A percentile compares a stretch with the other conserved stretches of the same genome.
phyloP scores from a whole-genome alignment of 2,329 filamentous ascomycete species.

The Neopestalotiopsis rosae region DNA sequence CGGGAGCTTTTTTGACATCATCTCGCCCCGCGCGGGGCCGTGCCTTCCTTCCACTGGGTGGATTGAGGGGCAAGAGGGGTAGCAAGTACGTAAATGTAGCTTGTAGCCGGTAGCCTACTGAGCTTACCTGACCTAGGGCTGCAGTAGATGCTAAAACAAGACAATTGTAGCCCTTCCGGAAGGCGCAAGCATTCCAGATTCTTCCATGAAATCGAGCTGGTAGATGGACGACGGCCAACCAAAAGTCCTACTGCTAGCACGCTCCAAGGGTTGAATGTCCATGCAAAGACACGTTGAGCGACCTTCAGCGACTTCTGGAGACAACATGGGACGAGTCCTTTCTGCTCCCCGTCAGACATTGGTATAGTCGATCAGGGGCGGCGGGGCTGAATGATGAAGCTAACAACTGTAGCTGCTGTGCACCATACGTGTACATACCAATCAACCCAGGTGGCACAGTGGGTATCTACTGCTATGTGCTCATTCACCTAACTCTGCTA shows the following conservation, averaged over 20 bases:
- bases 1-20: constrained; percentile 1
- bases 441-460: too few species aligned
- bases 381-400: too few species aligned
- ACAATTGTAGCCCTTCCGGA: background rate
- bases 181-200: background rate
- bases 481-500: too few species aligned
- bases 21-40: background rate
- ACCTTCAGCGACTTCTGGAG: too few species aligned
- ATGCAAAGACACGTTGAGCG: too few species aligned
- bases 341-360: too few species aligned
- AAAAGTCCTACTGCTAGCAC: background rate
- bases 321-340: too few species aligned
- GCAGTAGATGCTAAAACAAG: background rate
- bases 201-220: background rate
- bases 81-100: background rate
- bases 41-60: background rate
- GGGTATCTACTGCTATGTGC: too few species aligned
- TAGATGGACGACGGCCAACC: background rate
- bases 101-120: background rate
- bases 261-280: background rate
- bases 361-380: too few species aligned
- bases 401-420: too few species aligned
- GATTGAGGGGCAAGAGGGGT: background rate
- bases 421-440: too few species aligned
- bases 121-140: background rate